phyloP scores from a whole-genome alignment of 2,329 filamentous ascomycete genomes.

The Pseudocercospora cruenta region DNA sequence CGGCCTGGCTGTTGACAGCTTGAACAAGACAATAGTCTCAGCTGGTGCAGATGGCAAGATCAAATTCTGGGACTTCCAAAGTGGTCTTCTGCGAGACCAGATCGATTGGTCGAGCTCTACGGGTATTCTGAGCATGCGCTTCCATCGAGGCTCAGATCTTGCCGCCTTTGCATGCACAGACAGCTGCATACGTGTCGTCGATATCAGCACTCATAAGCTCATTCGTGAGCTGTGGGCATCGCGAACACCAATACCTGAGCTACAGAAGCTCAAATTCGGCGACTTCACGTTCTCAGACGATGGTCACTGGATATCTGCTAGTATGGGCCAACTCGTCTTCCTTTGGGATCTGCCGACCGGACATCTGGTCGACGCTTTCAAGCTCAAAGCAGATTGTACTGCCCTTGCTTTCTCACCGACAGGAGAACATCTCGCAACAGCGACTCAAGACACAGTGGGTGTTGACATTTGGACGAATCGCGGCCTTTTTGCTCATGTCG shows the following conservation, averaged over 20 bases:
- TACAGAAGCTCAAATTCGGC: constrained; percentile 32
- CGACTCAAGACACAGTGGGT: constrained; percentile 78
- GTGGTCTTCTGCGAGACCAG: constrained; percentile 76
- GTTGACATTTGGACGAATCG: constrained; percentile 97
- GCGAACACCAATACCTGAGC: constrained; percentile 29
- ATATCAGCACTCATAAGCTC: constrained; percentile 85
- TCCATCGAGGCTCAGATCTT: constrained; percentile 81
- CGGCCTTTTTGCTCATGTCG: constrained; percentile 84
- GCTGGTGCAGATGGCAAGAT: constrained; percentile 88
- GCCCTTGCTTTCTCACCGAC: constrained; percentile 85
- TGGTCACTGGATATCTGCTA: constrained; percentile 89
- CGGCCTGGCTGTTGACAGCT: constrained; percentile 82
- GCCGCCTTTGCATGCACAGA: constrained; percentile 90
- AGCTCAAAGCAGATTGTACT: constrained; percentile 75
- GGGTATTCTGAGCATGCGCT: constrained; percentile 74
- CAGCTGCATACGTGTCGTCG: constrained; percentile 81
- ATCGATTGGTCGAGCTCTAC: constrained; percentile 82
- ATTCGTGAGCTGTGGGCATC: constrained; percentile 93
- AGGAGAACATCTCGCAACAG: constrained; percentile 92
- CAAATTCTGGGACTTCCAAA: constrained; percentile 97
- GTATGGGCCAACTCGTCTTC: constrained; percentile 77
- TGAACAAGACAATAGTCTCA: constrained; percentile 84
- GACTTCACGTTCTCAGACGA: constrained; percentile 77
- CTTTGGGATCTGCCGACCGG: constrained; percentile 96
- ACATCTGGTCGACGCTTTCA: constrained; percentile 91